Evolutionary conservation across 108 stramenopile species (phyloP).

Genomic region (Nitzschia inconspicua): DNA sequence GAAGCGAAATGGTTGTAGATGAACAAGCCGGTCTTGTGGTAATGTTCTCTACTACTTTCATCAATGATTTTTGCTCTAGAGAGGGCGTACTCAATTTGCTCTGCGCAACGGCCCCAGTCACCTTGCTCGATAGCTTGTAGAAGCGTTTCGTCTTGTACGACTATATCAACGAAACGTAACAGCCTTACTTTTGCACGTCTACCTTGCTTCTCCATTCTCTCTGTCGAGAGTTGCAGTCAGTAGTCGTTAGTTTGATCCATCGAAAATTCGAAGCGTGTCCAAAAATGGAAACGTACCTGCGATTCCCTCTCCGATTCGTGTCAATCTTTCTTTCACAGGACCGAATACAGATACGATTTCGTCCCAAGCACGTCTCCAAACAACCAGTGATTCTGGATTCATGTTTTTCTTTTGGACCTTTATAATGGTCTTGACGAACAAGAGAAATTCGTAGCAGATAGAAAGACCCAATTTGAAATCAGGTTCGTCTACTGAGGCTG

Average conservation of each 20-base stretch:
- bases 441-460: conserved; percentile 62
- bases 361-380: conserved; percentile 64
- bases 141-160: conserved; percentile 64
- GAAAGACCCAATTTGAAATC: conserved; percentile 64
- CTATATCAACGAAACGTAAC: conserved; percentile 66
- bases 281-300: conserved; percentile 21
- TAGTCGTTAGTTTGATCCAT: not conserved
- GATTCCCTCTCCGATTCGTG: conserved; percentile 67
- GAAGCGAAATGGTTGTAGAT: conserved; percentile 60
- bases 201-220: conserved; percentile 71
- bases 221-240: not conserved
- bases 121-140: conserved; percentile 70
- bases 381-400: conserved; percentile 44
- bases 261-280: not conserved
- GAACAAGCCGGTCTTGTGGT: conserved; percentile 54
- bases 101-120: conserved; percentile 58
- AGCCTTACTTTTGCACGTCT: conserved; percentile 61
- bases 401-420: conserved; percentile 71
- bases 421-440: conserved; percentile 63
- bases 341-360: conserved; percentile 69
- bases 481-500: conserved; percentile 63
- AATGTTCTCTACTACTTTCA: conserved; percentile 60
- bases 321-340: conserved; percentile 66
- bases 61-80: conserved; percentile 70
- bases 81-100: conserved; percentile 58